Base-by-base conservation (phyloP, 2,329 filamentous ascomycete genomes). In the Parafenestella ontariensis region DNA sequence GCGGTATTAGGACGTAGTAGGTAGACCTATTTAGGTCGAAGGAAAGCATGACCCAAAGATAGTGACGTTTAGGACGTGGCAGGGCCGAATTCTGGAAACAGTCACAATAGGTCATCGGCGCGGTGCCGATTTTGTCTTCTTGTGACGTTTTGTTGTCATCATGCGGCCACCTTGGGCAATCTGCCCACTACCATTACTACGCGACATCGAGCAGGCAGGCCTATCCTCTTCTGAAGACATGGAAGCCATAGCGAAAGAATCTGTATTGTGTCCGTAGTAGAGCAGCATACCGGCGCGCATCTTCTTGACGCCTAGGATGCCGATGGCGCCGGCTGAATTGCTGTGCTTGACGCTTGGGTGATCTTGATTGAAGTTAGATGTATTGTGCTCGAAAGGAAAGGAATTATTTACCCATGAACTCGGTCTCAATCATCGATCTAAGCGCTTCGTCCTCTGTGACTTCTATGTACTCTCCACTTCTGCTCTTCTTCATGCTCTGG, bases 191-290 rank as follows among this genome's bases (percentile, higher is more conserved):
- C 81, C 81, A 41, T 73, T 81, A 64, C 82, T 88, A 46, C 95
- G 88, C 57, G 92, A 96, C 92, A 99, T 97, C 53, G 94, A 89
- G 63, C 90, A 95, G 29, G 86, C 79, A 0, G 95, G 91, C 49
- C 85, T 85, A 42, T 80, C 81, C 62, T 98, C 93, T 23, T 86
- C 84, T 1, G 89, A 90, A 33, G 89, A 86, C 91, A 98, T 96
- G 3, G 92, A 96, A 1, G 92, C 92, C 48, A 99, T 78, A 5
- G 93, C 92, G 69, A 89, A 89, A 1, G 86, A 89, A 73, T 98
- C 94, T 0, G 95, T 99, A 71, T 98, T 99, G 81, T 99, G 95
- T 1, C 90, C 93, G 78, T 96, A 99, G 76, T 94, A 94, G 46
- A 99, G 84, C 70, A 90, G 92, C 61, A 91, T 87, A 1, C 92